phyloP scores from a whole-genome alignment of 257 asterid species.

The Salvia splendens region DNA sequence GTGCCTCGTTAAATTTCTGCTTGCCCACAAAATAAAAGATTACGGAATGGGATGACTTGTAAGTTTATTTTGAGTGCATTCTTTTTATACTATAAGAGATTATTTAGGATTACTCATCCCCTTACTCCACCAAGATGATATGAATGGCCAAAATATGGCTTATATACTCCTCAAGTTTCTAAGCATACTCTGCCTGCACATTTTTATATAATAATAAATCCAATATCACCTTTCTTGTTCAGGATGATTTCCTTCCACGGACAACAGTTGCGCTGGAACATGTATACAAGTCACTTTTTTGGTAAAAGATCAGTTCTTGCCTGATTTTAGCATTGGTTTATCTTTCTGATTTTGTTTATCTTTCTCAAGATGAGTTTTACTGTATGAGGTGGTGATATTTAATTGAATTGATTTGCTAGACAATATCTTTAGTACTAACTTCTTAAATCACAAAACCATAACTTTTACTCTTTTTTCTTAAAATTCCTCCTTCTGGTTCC shows the following conservation, averaged over 20 bases:
- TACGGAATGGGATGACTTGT: neutral
- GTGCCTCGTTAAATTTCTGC: neutral
- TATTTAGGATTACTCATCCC: neutral
- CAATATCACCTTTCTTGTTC: conserved; percentile 30
- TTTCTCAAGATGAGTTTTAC: neutral
- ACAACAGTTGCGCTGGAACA: conserved; percentile 86
- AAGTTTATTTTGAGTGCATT: neutral
- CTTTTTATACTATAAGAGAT: neutral
- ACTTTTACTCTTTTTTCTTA: neutral
- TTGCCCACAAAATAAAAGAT: neutral
- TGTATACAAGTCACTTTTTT: conserved; percentile 81
- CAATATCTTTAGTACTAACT: neutral
- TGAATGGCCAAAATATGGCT: neutral
- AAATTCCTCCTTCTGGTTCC: neutral
- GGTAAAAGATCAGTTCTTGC: conserved; percentile 79
- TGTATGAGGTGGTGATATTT: neutral
- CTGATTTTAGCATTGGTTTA: conserved; percentile 39
- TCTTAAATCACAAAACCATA: neutral
- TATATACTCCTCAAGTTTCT: conserved; percentile 3
- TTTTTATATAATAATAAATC: conserved; percentile 10
- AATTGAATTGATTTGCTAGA: neutral
- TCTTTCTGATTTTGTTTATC: neutral
- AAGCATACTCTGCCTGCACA: conserved; percentile 18
- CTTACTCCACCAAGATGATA: neutral
- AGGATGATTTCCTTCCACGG: conserved; percentile 99